Evolutionary conservation across 495 filamentous ascomycete species (phyloP).

Genomic region (Tuber magnatum): DNA sequence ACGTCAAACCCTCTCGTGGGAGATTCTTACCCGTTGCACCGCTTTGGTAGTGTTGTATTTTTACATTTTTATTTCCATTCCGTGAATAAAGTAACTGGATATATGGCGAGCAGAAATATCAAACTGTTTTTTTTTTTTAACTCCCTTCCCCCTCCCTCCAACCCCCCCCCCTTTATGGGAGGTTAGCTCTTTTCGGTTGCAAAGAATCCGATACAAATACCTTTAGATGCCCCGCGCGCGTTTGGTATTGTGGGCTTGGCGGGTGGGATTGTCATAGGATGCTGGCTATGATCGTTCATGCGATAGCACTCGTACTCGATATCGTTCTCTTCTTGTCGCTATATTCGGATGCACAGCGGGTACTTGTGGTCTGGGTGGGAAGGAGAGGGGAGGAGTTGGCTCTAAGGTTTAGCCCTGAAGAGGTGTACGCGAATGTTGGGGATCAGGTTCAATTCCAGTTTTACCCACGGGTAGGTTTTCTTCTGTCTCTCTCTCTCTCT

Average conservation of each 20-base stretch:
- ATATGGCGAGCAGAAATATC: neutral
- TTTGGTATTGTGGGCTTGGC: slow-evolving; percentile 13
- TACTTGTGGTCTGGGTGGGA: slow-evolving; percentile 26
- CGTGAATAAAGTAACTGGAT: neutral
- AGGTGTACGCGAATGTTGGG: slow-evolving; percentile 44
- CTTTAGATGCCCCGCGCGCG: slow-evolving; percentile 17
- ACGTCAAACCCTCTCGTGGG: neutral
- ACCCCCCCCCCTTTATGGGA: neutral
- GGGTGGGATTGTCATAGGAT: slow-evolving; percentile 19
- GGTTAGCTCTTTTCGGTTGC: neutral
- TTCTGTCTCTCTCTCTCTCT: neutral
- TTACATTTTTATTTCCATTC: neutral
- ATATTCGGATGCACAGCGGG: slow-evolving; percentile 11
- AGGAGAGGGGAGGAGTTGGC: slow-evolving; percentile 24
- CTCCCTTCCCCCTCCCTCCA: neutral
- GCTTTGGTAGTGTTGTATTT: neutral
- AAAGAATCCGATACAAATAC: slow-evolving; percentile 26
- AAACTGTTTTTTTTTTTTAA: neutral
- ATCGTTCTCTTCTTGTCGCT: slow-evolving; percentile 18
- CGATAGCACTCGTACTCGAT: slow-evolving; percentile 15
- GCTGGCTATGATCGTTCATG: slow-evolving; percentile 30
- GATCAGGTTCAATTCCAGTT: slow-evolving; percentile 53
- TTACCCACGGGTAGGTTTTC: slow-evolving; percentile 43
- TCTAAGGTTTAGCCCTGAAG: slow-evolving; percentile 29
- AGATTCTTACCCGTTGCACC: neutral